These are phyloP conservation scores for Ganoderma sinense DNA, from an alignment of 1,284 basidiomycete genomes.

Conservation along the genomic window DNA sequence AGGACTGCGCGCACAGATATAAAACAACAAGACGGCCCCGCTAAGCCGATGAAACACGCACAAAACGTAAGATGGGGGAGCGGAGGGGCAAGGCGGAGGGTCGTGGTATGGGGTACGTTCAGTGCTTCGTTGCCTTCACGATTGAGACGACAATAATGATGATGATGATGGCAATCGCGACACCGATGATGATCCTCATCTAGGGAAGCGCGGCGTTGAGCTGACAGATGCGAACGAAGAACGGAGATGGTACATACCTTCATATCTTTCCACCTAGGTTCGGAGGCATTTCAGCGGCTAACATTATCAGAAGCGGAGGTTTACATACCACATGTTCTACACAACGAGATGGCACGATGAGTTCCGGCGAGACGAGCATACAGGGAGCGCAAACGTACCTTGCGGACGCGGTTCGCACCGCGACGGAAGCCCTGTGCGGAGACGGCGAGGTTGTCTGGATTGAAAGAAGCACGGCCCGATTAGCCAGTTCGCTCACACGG, in stretches of 20 bases:
- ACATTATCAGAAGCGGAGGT: conserved; percentile 21
- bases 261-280: conserved; percentile 94
- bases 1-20: conserved; percentile 32
- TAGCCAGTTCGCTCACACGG: conserved; percentile 17
- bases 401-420: conserved; percentile 96
- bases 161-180: conserved; percentile 88
- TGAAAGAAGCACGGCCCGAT: conserved; percentile 9
- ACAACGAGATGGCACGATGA: conserved; percentile 32
- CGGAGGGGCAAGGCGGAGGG: conserved; percentile 10
- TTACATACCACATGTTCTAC: conserved; percentile 85
- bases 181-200: conserved; percentile 92
- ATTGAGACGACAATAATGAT: conserved; percentile 94
- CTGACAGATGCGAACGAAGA: neutral
- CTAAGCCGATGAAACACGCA: conserved; percentile 27
- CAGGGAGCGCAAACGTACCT: conserved; percentile 69
- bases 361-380: conserved; percentile 1
- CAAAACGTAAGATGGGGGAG: conserved; percentile 24
- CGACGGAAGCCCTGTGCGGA: conserved; percentile 99
- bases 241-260: conserved; percentile 61
- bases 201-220: conserved; percentile 39
- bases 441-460: conserved; percentile 91
- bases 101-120: conserved; percentile 10
- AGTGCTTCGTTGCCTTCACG: conserved; percentile 78
- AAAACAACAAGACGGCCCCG: conserved; percentile 33
- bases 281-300: conserved; percentile 19